Conservation (phyloP, 1,284 basidiomycete genomes). For the Cryptococcus sp. region DNA sequence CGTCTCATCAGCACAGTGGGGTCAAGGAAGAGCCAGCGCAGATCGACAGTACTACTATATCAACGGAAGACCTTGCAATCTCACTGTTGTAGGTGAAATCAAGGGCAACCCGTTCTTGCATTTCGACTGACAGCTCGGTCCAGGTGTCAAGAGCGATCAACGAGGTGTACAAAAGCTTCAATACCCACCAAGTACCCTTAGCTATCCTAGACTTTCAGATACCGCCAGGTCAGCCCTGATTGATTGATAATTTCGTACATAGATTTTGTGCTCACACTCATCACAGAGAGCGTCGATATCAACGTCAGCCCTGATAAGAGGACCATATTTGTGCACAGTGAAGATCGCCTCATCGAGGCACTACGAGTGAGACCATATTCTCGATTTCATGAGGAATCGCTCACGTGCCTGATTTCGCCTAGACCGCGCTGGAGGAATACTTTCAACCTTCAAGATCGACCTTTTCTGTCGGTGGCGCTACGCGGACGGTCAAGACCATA, state of each 20-base stretch:
- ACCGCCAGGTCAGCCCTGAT: slow-evolving; percentile 67
- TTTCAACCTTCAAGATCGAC: slow-evolving; percentile 71
- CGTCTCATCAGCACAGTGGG: slow-evolving; percentile 49
- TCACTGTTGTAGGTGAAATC: slow-evolving; percentile 62
- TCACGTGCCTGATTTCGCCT: neutral
- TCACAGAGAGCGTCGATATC: slow-evolving; percentile 79
- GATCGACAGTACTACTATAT: slow-evolving; percentile 94
- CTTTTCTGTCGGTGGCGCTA: slow-evolving; percentile 60
- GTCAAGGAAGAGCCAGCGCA: slow-evolving; percentile 68
- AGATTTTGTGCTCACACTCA: slow-evolving; percentile 5
- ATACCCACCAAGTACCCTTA: slow-evolving; percentile 75
- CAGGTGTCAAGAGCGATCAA: slow-evolving; percentile 84
- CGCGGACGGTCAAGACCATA: slow-evolving; percentile 29
- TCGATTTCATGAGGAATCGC: neutral
- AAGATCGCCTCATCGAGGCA: slow-evolving; percentile 73
- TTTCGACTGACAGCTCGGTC: neutral
- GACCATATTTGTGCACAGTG: slow-evolving; percentile 88
- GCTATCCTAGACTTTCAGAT: slow-evolving; percentile 80
- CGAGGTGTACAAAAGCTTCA: slow-evolving; percentile 84
- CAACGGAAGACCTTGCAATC: slow-evolving; percentile 86
- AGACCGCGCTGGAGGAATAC: slow-evolving; percentile 61
- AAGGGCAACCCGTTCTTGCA: neutral
- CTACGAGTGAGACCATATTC: slow-evolving; percentile 63
- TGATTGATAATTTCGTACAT: neutral
- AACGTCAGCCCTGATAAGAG: slow-evolving; percentile 98